Evolutionary conservation across 805 yeast species (phyloP).

Genomic region (Cyberlindnera mrakii): DNA sequence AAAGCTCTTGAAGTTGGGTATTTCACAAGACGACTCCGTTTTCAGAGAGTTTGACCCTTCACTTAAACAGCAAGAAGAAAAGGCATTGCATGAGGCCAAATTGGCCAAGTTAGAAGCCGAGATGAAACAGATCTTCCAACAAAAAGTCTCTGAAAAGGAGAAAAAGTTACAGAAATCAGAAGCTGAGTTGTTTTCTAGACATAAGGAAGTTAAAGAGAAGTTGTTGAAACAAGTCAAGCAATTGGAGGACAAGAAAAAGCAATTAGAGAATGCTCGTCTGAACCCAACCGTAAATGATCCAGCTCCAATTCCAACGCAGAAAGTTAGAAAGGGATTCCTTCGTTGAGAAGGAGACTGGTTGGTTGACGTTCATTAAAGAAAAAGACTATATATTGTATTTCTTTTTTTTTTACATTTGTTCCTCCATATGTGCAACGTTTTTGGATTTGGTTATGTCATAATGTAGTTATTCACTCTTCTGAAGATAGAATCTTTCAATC

Average conservation of each 20-base stretch:
- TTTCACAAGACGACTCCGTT: slow-evolving; percentile 88
- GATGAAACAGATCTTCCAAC: slow-evolving; percentile 94
- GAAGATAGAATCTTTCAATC: too few relatives aligned
- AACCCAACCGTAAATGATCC: slow-evolving; percentile 32
- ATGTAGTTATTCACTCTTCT: too few relatives aligned
- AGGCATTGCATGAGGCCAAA: slow-evolving; percentile 87
- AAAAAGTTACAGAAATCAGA: slow-evolving; percentile 94
- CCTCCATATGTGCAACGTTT: too few relatives aligned
- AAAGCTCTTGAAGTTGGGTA: slow-evolving; percentile 75
- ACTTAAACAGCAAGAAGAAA: slow-evolving; percentile 89
- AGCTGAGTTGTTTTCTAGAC: slow-evolving; percentile 91
- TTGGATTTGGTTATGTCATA: too few relatives aligned
- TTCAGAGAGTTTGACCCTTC: slow-evolving; percentile 93
- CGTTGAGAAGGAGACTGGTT: slow-evolving; percentile 33
- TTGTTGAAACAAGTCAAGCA: slow-evolving; percentile 81
- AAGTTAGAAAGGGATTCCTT: slow-evolving; percentile 75
- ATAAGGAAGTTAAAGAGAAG: slow-evolving; percentile 95
- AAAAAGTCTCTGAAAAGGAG: slow-evolving; percentile 94
- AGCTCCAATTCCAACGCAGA: slow-evolving; percentile 37
- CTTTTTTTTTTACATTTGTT: too few relatives aligned
- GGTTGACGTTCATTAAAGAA: too few relatives aligned
- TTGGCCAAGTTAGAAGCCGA: slow-evolving; percentile 91
- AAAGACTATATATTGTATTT: too few relatives aligned
- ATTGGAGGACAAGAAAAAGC: slow-evolving; percentile 85
- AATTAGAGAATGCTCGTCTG: slow-evolving; percentile 58